Percentiles rank a stretch among this genome's conserved stretches.
Evolutionary conservation across 2,329 filamentous ascomycete species (phyloP).

Genomic region (Penicillium sp.): DNA sequence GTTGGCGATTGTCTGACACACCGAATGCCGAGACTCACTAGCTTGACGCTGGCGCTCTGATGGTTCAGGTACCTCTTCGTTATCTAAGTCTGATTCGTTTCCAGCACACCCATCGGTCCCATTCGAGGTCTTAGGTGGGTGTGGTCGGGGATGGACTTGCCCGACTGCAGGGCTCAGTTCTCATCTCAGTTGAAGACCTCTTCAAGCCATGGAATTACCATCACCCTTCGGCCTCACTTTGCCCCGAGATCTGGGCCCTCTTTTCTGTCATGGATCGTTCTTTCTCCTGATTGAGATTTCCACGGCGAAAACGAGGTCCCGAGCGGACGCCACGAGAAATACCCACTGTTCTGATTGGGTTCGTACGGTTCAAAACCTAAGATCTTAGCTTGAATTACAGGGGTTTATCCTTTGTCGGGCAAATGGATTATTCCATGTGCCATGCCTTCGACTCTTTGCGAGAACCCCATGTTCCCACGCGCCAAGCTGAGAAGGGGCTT

Average conservation of each 20-base stretch:
- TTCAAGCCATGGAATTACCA: background rate
- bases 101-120: background rate
- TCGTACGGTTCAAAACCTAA: constrained; percentile 3
- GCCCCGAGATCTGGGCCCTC: constrained; percentile 9
- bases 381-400: constrained; percentile 5
- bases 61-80: constrained; percentile 2
- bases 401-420: constrained; percentile 3
- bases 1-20: constrained; percentile 9
- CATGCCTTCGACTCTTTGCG: background rate
- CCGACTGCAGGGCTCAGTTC: background rate
- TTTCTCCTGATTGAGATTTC: constrained; percentile 5
- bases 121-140: constrained; percentile 6
- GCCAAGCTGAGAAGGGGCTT: background rate
- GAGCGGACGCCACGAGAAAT: constrained; percentile 3
- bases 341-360: constrained; percentile 8
- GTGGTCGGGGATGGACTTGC: background rate
- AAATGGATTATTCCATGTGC: background rate
- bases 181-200: constrained; percentile 3
- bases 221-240: constrained; percentile 10
- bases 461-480: constrained; percentile 1
- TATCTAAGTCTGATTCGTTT: constrained; percentile 5
- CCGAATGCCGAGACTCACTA: constrained; percentile 10
- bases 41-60: constrained; percentile 3
- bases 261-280: constrained; percentile 1
- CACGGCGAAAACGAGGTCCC: constrained; percentile 1